Evolutionary conservation across 805 yeast species (phyloP).

Genomic region (Candida coleopterorum): DNA sequence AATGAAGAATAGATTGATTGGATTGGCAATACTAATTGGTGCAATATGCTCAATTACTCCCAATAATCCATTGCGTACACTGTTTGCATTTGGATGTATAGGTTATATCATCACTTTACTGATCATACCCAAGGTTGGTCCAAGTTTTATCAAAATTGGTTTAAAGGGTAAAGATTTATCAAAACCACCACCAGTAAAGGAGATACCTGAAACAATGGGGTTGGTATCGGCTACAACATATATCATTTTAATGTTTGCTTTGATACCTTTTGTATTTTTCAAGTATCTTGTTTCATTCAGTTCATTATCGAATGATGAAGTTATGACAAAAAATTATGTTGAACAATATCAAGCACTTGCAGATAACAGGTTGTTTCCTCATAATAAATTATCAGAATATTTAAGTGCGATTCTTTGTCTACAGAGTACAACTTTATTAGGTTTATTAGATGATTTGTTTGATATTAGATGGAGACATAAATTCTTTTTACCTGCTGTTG

Average conservation of each 20-base stretch:
- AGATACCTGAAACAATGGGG: constrained; percentile 89
- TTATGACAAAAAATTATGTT: constrained; percentile 27
- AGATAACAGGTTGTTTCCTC: constrained; percentile 56
- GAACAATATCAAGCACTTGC: constrained; percentile 30
- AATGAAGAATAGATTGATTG: constrained; percentile 5
- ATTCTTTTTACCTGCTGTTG: constrained; percentile 91
- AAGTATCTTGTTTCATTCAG: constrained; percentile 57
- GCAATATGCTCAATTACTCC: constrained; percentile 25
- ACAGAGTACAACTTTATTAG: constrained; percentile 78
- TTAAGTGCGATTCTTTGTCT: constrained; percentile 79
- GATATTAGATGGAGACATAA: constrained; percentile 98
- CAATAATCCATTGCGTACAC: constrained; percentile 50
- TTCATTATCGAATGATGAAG: constrained; percentile 31
- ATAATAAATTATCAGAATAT: constrained; percentile 77
- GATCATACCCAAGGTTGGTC: constrained; percentile 66
- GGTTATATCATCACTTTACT: constrained; percentile 59
- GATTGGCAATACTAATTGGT: constrained; percentile 11
- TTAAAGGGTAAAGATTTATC: constrained; percentile 82
- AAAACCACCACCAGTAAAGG: constrained; percentile 59
- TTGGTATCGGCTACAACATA: constrained; percentile 80
- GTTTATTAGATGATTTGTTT: constrained; percentile 90
- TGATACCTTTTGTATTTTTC: constrained; percentile 84
- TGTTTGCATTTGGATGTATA: constrained; percentile 60
- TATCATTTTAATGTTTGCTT: constrained; percentile 71
- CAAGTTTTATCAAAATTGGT: constrained; percentile 70